Evolutionary conservation across 2,329 filamentous ascomycete genomes (phyloP).

Genomic region (Colletotrichum liriopes): DNA sequence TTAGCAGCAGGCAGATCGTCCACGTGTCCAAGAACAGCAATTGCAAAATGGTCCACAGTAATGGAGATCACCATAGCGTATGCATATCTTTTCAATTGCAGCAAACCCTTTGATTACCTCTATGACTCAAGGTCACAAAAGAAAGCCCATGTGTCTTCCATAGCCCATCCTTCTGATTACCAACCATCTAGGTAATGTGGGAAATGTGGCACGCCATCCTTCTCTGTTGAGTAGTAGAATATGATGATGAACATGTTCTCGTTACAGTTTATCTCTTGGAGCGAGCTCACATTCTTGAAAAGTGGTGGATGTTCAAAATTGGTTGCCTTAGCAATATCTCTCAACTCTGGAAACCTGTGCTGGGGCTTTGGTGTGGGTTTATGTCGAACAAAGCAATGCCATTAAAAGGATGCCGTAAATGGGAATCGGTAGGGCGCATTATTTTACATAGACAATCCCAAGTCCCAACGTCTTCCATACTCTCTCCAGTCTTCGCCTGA

Average conservation of each 20-base stretch:
- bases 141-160: constrained; percentile 45
- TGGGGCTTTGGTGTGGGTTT: too few relatives aligned
- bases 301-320: too few relatives aligned
- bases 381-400: too few relatives aligned
- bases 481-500: too few relatives aligned
- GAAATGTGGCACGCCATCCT: too few relatives aligned
- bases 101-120: constrained; percentile 17
- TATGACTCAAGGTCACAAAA: constrained; percentile 44
- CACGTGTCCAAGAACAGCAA: background rate
- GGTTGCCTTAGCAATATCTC: too few relatives aligned
- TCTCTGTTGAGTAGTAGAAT: constrained; percentile 43
- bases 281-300: constrained; percentile 37
- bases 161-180: constrained; percentile 46
- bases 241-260: constrained; percentile 47
- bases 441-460: too few relatives aligned
- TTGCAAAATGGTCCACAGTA: background rate
- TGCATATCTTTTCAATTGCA: background rate
- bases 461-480: too few relatives aligned
- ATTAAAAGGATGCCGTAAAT: too few relatives aligned
- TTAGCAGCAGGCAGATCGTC: too few relatives aligned
- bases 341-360: too few relatives aligned
- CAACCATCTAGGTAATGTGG: constrained; percentile 33
- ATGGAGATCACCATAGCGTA: background rate
- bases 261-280: constrained; percentile 46
- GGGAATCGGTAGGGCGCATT: too few relatives aligned